Evolutionary conservation across 495 filamentous ascomycete species (phyloP).

Genomic region (Aspergillus avenaceus): DNA sequence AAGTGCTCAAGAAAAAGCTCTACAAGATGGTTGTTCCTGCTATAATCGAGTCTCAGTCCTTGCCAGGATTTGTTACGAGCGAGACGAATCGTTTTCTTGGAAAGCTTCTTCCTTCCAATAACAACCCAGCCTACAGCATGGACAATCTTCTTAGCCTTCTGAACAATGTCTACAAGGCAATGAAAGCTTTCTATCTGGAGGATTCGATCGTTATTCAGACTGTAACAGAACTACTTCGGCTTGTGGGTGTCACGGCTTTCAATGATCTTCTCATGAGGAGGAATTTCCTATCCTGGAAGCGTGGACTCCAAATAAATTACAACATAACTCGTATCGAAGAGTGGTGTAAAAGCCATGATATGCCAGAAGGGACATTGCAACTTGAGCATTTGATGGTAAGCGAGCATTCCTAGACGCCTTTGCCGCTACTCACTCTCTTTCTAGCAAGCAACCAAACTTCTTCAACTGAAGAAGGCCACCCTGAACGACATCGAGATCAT

Average conservation of each 20-base stretch:
- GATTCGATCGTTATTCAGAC: constrained; percentile 94
- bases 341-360: constrained; percentile 99
- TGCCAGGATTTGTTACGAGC: constrained; percentile 97
- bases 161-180: constrained; percentile 95
- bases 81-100: constrained; percentile 97
- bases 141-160: constrained; percentile 94
- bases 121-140: constrained; percentile 93
- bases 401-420: background rate
- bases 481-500: constrained; percentile 99
- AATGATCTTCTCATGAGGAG: constrained; percentile 97
- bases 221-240: constrained; percentile 84
- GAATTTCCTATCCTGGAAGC: constrained; percentile 99
- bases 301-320: constrained; percentile 99
- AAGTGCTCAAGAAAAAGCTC: constrained; percentile 97
- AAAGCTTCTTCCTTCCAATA: constrained; percentile 86
- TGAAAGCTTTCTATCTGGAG: constrained; percentile 97
- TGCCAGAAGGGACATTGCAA: constrained; percentile 97
- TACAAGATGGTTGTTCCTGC: constrained; percentile 99
- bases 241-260: constrained; percentile 98
- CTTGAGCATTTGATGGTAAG: constrained; percentile 96
- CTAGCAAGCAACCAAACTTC: constrained; percentile 97
- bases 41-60: constrained; percentile 97
- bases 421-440: constrained; percentile 24
- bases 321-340: constrained; percentile 99
- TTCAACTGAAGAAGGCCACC: constrained; percentile 98